Percentiles rank a stretch among this genome's conserved stretches.
phyloP scores from a whole-genome alignment of 106 monocot genomes.

The Acorus gramineus region DNA sequence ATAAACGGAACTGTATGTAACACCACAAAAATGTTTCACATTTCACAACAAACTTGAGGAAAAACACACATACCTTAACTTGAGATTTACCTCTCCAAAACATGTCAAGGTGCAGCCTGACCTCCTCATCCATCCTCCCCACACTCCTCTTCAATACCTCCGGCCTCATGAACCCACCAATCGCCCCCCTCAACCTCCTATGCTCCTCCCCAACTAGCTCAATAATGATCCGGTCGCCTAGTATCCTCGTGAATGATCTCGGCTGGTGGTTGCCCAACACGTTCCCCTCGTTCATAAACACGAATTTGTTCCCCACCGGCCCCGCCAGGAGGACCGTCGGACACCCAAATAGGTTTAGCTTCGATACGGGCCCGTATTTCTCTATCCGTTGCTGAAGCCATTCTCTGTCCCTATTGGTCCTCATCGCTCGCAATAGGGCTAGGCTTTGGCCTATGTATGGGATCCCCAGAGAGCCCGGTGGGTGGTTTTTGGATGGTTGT shows the following conservation, averaged over 20 bases:
- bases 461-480: conserved; percentile 25
- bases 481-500: conserved; percentile 8
- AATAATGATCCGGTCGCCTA: conserved; percentile 20
- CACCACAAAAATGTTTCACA: no score
- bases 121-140: conserved; percentile 19
- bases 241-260: conserved; percentile 4
- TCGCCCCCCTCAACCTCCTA: conserved; percentile 15
- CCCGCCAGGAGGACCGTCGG: conserved; percentile 19
- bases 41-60: no score
- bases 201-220: conserved; percentile 23
- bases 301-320: conserved; percentile 24
- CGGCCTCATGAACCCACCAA: conserved; percentile 19
- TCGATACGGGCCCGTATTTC: conserved; percentile 26
- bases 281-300: conserved; percentile 11
- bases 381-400: conserved; percentile 9
- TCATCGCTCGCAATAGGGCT: conserved; percentile 18
- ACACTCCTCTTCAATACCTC: conserved; percentile 23
- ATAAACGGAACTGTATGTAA: no score
- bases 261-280: conserved; percentile 3
- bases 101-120: conserved; percentile 14
- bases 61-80: neutral
- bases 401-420: conserved; percentile 10
- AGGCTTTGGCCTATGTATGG: conserved; percentile 30
- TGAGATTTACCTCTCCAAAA: conserved; percentile 3
- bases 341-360: conserved; percentile 18